These are phyloP conservation scores for Setaria viridis DNA, from an alignment of 202 grass and related monocot genomes.

Conservation along the genomic window DNA sequence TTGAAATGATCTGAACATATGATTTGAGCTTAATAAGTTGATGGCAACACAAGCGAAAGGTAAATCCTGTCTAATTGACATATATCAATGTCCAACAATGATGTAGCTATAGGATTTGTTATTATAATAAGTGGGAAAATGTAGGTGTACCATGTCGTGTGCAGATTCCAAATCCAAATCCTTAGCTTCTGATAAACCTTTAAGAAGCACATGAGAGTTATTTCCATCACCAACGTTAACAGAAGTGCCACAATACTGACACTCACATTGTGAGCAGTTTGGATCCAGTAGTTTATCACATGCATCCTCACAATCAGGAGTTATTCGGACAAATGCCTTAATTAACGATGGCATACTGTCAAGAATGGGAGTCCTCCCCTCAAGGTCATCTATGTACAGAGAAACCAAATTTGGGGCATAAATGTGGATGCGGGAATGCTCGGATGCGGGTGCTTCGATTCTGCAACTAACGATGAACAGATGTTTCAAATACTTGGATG, in stretches of 20 bases:
- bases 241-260: background rate
- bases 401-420: background rate
- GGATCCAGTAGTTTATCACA: background rate
- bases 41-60: background rate
- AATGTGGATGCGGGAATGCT: background rate
- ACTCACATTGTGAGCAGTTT: background rate
- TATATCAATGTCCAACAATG: background rate
- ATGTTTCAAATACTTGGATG: background rate
- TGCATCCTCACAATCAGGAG: background rate
- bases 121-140: background rate
- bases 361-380: background rate
- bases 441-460: background rate
- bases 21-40: background rate
- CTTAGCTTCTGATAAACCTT: background rate
- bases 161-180: background rate
- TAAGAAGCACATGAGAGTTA: background rate
- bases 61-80: background rate
- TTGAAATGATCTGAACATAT: background rate
- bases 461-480: background rate
- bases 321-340: background rate
- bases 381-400: background rate
- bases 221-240: too few relatives aligned
- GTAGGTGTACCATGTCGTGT: background rate
- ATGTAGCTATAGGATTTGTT: too few relatives aligned
- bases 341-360: background rate